These are phyloP conservation scores for Erythrobasidium hasegawianum DNA, from an alignment of 1,284 basidiomycete species.

Conservation along the genomic window DNA sequence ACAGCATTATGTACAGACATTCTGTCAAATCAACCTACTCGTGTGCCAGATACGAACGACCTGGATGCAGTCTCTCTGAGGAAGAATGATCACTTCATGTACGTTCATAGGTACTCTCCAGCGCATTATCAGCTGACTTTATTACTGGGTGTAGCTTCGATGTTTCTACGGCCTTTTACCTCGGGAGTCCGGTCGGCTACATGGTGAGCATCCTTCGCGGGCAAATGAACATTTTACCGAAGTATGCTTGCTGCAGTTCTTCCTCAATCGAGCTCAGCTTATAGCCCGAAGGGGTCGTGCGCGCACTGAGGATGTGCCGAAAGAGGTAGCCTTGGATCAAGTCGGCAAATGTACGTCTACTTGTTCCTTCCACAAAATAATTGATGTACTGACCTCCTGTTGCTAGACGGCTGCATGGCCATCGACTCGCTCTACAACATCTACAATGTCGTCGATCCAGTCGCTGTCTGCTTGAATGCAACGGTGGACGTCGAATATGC, in stretches of 20 bases:
- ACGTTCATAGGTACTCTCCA: neutral
- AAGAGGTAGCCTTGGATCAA: constrained; percentile 44
- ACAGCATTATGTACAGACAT: constrained; percentile 44
- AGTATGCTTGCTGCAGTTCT: constrained; percentile 42
- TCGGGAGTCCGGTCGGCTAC: constrained; percentile 46
- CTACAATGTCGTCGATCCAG: constrained; percentile 51
- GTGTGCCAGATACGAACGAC: constrained; percentile 37
- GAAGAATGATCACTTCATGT: constrained; percentile 28
- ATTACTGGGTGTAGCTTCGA: constrained; percentile 43
- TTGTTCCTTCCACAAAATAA: constrained; percentile 30
- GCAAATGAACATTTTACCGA: neutral
- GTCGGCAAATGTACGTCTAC: constrained; percentile 45
- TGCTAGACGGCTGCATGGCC: constrained; percentile 38
- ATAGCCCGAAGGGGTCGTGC: constrained; percentile 46
- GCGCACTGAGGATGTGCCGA: constrained; percentile 40
- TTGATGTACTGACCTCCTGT: neutral
- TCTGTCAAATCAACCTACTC: constrained; percentile 46
- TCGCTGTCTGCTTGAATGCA: constrained; percentile 49
- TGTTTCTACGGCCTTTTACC: constrained; percentile 44
- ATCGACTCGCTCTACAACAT: constrained; percentile 44
- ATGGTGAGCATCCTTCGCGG: neutral
- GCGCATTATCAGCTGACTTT: neutral
- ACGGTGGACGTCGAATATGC: constrained; percentile 49
- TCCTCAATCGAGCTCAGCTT: constrained; percentile 47
- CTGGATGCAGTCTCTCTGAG: constrained; percentile 20